phyloP scores from a whole-genome alignment of 1,284 basidiomycete genomes.

The Psilocybe mexicana region DNA sequence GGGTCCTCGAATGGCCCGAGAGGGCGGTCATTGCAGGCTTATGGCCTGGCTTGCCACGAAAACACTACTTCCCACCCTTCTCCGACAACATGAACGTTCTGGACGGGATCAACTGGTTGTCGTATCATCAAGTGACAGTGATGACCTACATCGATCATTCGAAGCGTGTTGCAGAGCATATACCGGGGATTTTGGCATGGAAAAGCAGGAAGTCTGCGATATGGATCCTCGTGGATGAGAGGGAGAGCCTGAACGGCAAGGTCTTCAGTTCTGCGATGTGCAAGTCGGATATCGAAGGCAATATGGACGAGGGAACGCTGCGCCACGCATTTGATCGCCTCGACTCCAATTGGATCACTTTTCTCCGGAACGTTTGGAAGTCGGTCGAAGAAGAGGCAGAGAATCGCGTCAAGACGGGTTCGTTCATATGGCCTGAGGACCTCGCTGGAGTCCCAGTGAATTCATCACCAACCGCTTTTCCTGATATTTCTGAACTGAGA shows the following conservation, averaged over 20 bases:
- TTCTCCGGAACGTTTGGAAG: conserved; percentile 5
- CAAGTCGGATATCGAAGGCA: neutral
- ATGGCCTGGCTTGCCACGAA: conserved; percentile 23
- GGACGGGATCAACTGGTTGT: conserved; percentile 7
- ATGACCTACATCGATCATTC: neutral
- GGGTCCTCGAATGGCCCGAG: conserved; percentile 27
- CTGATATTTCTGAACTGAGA: neutral
- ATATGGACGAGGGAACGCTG: neutral
- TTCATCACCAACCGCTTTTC: neutral
- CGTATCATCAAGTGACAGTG: conserved; percentile 8
- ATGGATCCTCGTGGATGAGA: conserved; percentile 11
- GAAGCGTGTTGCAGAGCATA: neutral
- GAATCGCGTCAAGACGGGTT: neutral
- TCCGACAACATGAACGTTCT: conserved; percentile 6
- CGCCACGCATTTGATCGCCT: conserved; percentile 3
- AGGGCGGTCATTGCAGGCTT: conserved; percentile 16
- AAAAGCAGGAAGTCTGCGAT: neutral
- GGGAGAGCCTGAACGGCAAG: conserved; percentile 5
- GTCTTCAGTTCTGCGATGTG: neutral
- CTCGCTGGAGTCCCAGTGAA: neutral
- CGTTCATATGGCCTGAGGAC: neutral
- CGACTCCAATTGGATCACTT: conserved; percentile 1
- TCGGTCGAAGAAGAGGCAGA: conserved; percentile 1
- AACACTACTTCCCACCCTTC: neutral
- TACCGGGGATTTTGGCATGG: conserved; percentile 9